Percentiles rank a stretch among this genome's conserved stretches.
Evolutionary conservation across 129 eudicot genomes (phyloP).

Genomic region (Deinandra increscens): DNA sequence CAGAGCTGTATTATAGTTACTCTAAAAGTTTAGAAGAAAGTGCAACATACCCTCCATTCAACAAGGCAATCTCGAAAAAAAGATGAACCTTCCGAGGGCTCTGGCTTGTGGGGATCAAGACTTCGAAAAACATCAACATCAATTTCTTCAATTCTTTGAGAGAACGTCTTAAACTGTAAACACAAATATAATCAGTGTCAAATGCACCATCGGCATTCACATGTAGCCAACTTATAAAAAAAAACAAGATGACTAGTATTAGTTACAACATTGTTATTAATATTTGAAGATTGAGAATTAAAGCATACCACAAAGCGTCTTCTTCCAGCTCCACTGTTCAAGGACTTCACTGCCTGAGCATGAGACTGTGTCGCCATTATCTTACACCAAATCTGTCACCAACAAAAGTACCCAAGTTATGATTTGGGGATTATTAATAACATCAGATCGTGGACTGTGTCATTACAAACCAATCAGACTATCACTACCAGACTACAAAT

Average conservation of each 20-base stretch:
- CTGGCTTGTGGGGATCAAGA: conserved; percentile 60
- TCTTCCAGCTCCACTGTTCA: conserved; percentile 68
- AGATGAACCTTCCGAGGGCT: conserved; percentile 68
- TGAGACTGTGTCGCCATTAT: conserved; percentile 68
- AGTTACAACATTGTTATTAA: not conserved
- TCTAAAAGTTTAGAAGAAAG: not conserved
- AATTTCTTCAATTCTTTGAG: conserved; percentile 65
- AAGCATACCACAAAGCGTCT: conserved; percentile 66
- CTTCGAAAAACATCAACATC: conserved; percentile 77
- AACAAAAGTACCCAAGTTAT: not conserved
- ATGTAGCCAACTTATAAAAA: not conserved
- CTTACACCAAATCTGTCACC: conserved; percentile 21
- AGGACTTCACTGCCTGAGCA: conserved; percentile 74
- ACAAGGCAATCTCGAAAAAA: conserved; percentile 77
- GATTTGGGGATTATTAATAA: not conserved
- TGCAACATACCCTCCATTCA: conserved; percentile 68
- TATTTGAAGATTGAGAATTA: not conserved
- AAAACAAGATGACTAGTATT: not conserved
- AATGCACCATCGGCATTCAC: not conserved
- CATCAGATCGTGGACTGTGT: not conserved
- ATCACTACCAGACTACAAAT: conserved; percentile 8
- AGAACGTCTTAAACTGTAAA: conserved; percentile 78
- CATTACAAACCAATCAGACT: not conserved
- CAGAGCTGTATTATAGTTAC: not conserved
- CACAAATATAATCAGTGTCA: conserved; percentile 10